Conservation (phyloP, 805 yeast genomes). For the Tetrapisispora fleetii region DNA sequence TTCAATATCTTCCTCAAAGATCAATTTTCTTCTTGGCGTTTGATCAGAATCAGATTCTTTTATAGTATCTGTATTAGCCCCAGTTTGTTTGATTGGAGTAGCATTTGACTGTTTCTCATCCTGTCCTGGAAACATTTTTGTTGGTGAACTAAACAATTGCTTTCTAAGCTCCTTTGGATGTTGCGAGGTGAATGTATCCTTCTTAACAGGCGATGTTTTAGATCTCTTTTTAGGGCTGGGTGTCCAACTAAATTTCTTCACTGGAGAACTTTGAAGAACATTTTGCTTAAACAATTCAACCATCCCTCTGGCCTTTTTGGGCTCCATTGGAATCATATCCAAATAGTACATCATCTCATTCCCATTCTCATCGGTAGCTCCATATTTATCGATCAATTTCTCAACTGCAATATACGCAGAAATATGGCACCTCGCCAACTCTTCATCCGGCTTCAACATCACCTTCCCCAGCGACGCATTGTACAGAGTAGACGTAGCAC, state of each 20-base stretch:
- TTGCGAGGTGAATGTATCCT: slow-evolving; percentile 19
- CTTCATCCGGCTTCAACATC: slow-evolving; percentile 44
- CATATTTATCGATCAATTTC: slow-evolving; percentile 33
- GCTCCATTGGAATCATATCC: slow-evolving; percentile 50
- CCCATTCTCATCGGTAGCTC: slow-evolving; percentile 1
- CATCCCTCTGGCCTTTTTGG: slow-evolving; percentile 32
- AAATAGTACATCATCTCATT: slow-evolving; percentile 40
- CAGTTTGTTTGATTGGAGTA: slow-evolving; percentile 2
- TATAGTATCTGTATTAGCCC: neutral
- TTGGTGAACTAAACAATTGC: slow-evolving; percentile 23
- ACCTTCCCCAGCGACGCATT: slow-evolving; percentile 42
- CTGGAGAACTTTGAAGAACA: slow-evolving; percentile 29
- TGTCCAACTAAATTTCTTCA: slow-evolving; percentile 22
- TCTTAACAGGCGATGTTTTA: slow-evolving; percentile 13
- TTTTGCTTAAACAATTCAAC: slow-evolving; percentile 38
- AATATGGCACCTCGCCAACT: slow-evolving; percentile 56
- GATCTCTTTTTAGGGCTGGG: slow-evolving; percentile 20
- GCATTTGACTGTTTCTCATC: neutral
- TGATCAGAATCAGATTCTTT: neutral
- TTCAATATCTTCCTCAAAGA: slow-evolving; percentile 23
- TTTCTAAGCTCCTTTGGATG: slow-evolving; percentile 23
- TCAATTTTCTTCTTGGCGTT: slow-evolving; percentile 24
- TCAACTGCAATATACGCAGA: slow-evolving; percentile 57
- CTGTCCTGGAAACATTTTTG: slow-evolving; percentile 3
- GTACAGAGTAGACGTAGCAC: slow-evolving; percentile 33